Evolutionary conservation across 2,329 filamentous ascomycete species (phyloP).

Genomic region (Tolypocladium paradoxum): DNA sequence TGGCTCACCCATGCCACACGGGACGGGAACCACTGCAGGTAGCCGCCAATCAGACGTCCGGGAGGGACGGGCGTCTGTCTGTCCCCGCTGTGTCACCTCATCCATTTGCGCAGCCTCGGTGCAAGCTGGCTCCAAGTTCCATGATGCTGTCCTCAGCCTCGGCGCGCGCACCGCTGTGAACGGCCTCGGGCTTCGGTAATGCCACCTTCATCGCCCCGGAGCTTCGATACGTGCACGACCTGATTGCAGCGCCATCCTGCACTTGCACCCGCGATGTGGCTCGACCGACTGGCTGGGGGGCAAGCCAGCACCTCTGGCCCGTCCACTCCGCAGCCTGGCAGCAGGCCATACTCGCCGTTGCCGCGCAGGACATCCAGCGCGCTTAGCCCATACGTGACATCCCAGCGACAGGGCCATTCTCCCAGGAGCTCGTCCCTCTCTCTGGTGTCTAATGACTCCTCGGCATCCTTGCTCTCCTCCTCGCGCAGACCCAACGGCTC

Average conservation of each 20-base stretch:
- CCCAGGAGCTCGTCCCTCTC: conserved; percentile 71
- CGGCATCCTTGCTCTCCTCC: conserved; percentile 59
- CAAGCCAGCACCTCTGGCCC: conserved; percentile 50
- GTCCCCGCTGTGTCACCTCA: neutral
- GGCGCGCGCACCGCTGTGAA: neutral
- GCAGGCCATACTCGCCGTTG: conserved; percentile 62
- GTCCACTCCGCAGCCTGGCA: conserved; percentile 50
- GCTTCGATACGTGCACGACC: neutral
- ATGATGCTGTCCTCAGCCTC: neutral
- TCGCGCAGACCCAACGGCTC: conserved; percentile 58
- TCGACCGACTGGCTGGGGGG: conserved; percentile 67
- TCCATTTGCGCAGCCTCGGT: neutral
- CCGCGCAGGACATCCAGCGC: conserved; percentile 56
- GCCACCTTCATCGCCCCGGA: neutral
- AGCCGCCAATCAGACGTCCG: neutral
- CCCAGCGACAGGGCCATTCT: conserved; percentile 55
- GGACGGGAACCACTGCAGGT: neutral
- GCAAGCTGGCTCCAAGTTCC: neutral
- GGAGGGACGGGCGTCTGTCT: no score
- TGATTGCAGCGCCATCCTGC: conserved; percentile 2
- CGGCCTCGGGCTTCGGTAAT: neutral
- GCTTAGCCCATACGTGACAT: conserved; percentile 57
- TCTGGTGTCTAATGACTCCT: conserved; percentile 66
- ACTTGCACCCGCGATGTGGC: conserved; percentile 56
- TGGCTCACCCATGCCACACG: neutral